Evolutionary conservation across 2,329 filamentous ascomycete genomes (phyloP), one percentile per base, ranked within the genome.

Genomic region (Botrytis medusae): DNA sequence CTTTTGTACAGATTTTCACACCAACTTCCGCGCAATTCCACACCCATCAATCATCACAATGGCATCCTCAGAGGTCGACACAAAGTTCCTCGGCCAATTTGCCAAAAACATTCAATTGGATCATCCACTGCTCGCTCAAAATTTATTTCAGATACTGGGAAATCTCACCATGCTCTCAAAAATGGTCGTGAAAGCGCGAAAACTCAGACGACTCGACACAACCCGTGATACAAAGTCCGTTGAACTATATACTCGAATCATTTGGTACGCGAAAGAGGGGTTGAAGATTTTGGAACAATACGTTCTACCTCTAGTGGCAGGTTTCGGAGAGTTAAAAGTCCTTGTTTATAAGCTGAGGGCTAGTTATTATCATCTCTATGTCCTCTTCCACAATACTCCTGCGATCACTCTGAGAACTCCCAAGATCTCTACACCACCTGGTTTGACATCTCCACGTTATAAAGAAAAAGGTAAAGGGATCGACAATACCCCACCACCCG

Each of bases 51-150:
- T 42, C 32, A 16, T 42, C 61, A 29, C 67, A 69, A 99, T 98
- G 96, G 96, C 96, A 84, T 96, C 95, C 81, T 96, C 94, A 75
- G 94, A 97, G 84, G 94, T 98, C 75, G 96, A 99, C 83, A 95
- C 97, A 85, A 99, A 98, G 85, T 97, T 97, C 84, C 88, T 99
- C 80, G 94, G 94, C 84, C 91, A 90, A 81, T 91, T 97, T 81
- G 95, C 96, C 81, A 92, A 91, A 83, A 88, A 90, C 75, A 94
- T 94, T 78, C 90, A 91, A 80, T 85, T 88, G 74, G 91, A 93
- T 78, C 96, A 95, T 80, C 91, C 93, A 5, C 86, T 95, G 29
- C 88, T 98, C 63, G 93, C 93, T 12, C 88, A 88, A 32, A 94
- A 93, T 81, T 88, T 99, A 64, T 98, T 94, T 84, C 96, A 96